Percentiles rank a stretch among this genome's conserved stretches.
Conservation (phyloP, 2,329 filamentous ascomycete genomes). For the Penicillium sp. region DNA sequence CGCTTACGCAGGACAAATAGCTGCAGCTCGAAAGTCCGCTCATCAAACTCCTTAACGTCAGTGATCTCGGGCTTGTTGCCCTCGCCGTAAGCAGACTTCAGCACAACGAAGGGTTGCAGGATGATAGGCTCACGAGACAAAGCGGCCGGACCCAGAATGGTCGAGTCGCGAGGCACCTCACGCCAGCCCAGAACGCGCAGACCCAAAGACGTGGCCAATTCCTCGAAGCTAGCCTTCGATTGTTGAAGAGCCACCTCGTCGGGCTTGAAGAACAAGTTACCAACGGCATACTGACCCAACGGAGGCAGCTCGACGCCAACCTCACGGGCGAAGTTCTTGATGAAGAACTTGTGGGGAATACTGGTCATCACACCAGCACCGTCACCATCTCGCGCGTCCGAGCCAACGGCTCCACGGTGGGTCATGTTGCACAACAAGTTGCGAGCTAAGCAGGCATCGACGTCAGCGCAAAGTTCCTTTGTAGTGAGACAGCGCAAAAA, state of each 20-base stretch:
- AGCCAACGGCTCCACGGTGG: conserved; percentile 96
- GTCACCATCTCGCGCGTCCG: conserved; percentile 96
- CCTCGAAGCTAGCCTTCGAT: conserved; percentile 91
- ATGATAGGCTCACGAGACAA: conserved; percentile 94
- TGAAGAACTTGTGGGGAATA: conserved; percentile 96
- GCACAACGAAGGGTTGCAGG: conserved; percentile 91
- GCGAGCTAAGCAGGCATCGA: conserved; percentile 63
- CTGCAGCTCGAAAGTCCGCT: conserved; percentile 86
- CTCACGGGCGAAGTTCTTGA: conserved; percentile 96
- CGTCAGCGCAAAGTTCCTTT: conserved; percentile 18
- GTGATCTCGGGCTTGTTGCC: conserved; percentile 78
- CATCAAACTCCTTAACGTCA: conserved; percentile 81
- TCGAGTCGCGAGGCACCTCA: conserved; percentile 91
- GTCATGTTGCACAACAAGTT: conserved; percentile 99
- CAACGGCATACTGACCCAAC: conserved; percentile 91
- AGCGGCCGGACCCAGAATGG: conserved; percentile 88
- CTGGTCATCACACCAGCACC: conserved; percentile 99
- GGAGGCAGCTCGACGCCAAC: conserved; percentile 85
- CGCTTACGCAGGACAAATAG: conserved; percentile 94
- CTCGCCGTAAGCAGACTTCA: conserved; percentile 81
- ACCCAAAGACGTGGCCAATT: conserved; percentile 85
- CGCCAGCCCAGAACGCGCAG: conserved; percentile 95
- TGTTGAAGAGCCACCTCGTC: conserved; percentile 87
- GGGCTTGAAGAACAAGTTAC: conserved; percentile 98
- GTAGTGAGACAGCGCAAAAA: background rate